Evolutionary conservation across 108 stramenopile genomes (phyloP).

Genomic region (Discostella pseudostelligera): DNA sequence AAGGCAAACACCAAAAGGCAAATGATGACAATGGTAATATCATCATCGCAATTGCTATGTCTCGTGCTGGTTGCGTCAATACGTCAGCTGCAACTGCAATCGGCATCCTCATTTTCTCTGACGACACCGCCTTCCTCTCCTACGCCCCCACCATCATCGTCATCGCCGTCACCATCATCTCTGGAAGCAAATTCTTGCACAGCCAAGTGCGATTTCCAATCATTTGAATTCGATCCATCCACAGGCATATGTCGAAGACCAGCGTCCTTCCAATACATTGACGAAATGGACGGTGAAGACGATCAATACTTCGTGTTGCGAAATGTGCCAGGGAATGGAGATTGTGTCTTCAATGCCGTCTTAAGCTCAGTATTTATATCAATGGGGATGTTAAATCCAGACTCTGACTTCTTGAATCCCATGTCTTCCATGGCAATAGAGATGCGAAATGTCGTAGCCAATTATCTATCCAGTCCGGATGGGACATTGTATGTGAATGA

Average conservation of each 20-base stretch:
- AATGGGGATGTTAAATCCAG: constrained; percentile 49
- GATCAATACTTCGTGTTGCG: constrained; percentile 46
- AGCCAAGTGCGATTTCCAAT: constrained; percentile 17
- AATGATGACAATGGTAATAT: background rate
- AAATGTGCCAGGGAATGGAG: constrained; percentile 75
- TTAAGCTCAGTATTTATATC: constrained; percentile 56
- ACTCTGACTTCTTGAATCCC: constrained; percentile 8
- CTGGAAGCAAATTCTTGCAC: background rate
- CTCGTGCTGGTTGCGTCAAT: background rate
- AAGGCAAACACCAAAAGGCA: too few relatives aligned
- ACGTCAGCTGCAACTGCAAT: background rate
- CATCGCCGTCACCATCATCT: background rate
- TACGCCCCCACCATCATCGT: background rate
- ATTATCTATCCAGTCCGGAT: constrained; percentile 49
- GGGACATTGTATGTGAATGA: constrained; percentile 54
- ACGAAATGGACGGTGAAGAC: background rate
- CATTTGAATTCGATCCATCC: constrained; percentile 34
- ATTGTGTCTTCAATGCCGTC: constrained; percentile 77
- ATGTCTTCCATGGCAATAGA: constrained; percentile 43
- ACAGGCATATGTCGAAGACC: constrained; percentile 40
- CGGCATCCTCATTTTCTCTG: background rate
- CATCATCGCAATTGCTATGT: background rate
- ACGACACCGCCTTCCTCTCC: background rate
- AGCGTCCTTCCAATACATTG: constrained; percentile 19
- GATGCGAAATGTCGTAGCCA: constrained; percentile 61